Evolutionary conservation across 371 early-diverging fungal species (phyloP), one percentile per base, ranked within the genome.

Genomic region (Rhizopus microsporus): DNA sequence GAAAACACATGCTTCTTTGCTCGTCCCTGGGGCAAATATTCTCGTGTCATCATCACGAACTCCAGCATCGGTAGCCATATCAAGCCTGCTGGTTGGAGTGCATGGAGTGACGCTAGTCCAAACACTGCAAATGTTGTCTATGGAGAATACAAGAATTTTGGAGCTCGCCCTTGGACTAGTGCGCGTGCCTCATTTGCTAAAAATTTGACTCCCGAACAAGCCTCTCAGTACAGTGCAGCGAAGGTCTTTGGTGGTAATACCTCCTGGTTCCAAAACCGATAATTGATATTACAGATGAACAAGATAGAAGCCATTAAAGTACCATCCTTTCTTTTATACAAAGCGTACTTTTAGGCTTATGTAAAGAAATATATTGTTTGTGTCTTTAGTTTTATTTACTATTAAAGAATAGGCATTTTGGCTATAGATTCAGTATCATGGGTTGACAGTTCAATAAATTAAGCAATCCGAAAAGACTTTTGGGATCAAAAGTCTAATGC

Each of bases 21-120:
- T 15, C 62, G 72, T 43, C 72, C 72, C 9, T 72, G 69, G 66
- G 51, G 69, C 30, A 12, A 56, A 13, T 69, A 63, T 52, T 59
- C 69, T 15, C 66, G 59, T 7, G 72, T 72, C 0, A 56, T 65
- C 13, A 65, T 56, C 44, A 60, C 65, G 60, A 55, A 61, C 31
- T 54, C 57, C 5, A 30, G 16, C 40, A 48, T 72, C 13, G 57
- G 59, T 23, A 51, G 38, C 7, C 56, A 65, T 34, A 58, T 72
- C 9, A 62, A 54, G 3, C 44, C 62, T 15, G 52, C 59, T 33
- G 69, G 69, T 13, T 72, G 72, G 72, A 49, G 49, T 12, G 34
- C 38, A 29, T 68, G 68, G 68, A 17, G 13, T 8, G 0, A 7
- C 8, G 9, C 7, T 40, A 48, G 51, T 34, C 39, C 64, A 23